Evolutionary conservation across 345 rosid species (phyloP), one percentile per base, ranked within the genome.

Genomic region (Eutrema japonicum): DNA sequence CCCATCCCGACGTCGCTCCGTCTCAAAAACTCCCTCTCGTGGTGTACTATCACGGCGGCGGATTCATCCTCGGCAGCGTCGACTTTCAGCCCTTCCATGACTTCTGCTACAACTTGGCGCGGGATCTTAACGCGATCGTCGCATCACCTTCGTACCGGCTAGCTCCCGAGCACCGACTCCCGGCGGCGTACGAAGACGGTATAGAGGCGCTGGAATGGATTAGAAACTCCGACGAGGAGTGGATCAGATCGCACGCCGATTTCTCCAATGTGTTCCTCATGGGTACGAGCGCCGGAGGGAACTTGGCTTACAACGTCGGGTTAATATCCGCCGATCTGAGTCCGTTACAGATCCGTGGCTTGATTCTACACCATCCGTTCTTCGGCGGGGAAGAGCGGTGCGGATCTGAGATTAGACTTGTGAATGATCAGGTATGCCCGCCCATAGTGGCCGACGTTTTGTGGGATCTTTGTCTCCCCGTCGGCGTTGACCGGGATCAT

Each of bases 151-250:
- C 81, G 0, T 83, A 88, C 66, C 85, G 90, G 3, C 73, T 85
- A 0, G 89, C 91, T 8, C 96, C 96, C 0, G 96, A 88, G 85
- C 74, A 88, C 47, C 85, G 91, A 2, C 85, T 86, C 8, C 96
- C 93, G 6, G 83, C 85, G 14, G 88, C 89, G 26, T 88, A 86
- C 33, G 91, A 88, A 0, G 93, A 90, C 38, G 90, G 86, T 0
- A 5, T 64, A 10, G 93, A 84, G 22, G 85, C 80, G 8, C 45
- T 90, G 47, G 65, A 66, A 4, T 83, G 80, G 82, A 78, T 88
- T 58, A 62, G 29, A 73, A 33, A 60, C 26, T 33, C 82, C 59
- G 61, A 50, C 1, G 85, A 82, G 0, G 83, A 71, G 1, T 85
- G 91, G 89, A 45, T 88, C 14, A 57, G 1, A 2, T 33, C 75